Evolutionary conservation across 768 basidiomycete species (phyloP).

Genomic region (Phylloporus sp.): DNA sequence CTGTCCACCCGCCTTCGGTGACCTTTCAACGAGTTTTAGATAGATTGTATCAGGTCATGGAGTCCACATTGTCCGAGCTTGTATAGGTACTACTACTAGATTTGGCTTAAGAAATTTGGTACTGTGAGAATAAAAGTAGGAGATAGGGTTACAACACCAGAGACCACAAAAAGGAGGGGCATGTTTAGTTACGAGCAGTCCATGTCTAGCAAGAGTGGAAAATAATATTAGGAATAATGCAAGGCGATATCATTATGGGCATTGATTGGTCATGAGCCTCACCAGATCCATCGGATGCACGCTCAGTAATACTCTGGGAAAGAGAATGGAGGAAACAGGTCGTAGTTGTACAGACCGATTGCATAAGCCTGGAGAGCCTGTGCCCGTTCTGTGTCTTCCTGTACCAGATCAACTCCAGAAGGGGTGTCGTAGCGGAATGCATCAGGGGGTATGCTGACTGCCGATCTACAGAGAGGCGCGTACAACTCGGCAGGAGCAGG

Average conservation of each 20-base stretch:
- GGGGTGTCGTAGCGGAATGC: conserved; percentile 1
- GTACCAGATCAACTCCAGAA: conserved; percentile 2
- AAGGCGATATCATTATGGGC: neutral
- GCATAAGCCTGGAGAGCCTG: conserved; percentile 30
- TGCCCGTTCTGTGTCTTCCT: conserved; percentile 22
- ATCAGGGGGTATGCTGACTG: conserved; percentile 1
- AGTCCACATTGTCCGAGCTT: neutral
- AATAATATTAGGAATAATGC: neutral
- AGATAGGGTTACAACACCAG: neutral
- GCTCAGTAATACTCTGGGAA: conserved; percentile 19
- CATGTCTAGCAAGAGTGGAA: neutral
- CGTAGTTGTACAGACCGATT: conserved; percentile 26
- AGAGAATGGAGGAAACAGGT: conserved; percentile 20
- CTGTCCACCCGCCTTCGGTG: neutral
- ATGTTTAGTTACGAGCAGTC: too few species aligned
- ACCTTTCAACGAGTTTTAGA: neutral
- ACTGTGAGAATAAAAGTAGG: neutral
- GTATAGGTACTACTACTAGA: neutral
- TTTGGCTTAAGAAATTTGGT: neutral
- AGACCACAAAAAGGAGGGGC: neutral
- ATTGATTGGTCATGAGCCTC: neutral
- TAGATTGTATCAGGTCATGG: neutral
- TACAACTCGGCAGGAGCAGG: neutral
- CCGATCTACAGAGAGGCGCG: neutral
- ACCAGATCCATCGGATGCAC: neutral